A percentile compares a stretch with the other conserved stretches of the same genome.
Evolutionary conservation across 2,329 filamentous ascomycete genomes (phyloP).

Genomic region (Cercospora citrullina): DNA sequence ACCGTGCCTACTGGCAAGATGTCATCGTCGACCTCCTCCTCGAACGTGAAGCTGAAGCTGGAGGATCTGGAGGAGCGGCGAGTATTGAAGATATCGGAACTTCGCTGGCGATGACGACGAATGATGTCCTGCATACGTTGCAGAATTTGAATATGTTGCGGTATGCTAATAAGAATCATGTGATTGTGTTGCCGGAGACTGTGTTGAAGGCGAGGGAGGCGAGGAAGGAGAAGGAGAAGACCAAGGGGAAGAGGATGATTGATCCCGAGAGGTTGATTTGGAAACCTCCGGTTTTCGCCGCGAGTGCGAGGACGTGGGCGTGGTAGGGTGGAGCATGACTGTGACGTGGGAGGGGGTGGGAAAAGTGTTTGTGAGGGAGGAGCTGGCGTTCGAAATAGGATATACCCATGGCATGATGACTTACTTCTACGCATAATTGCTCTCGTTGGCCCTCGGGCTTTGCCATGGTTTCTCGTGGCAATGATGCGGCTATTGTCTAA

Average conservation of each 20-base stretch:
- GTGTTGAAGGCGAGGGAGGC: constrained; percentile 68
- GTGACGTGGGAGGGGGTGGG: not conserved
- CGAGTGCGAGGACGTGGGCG: constrained; percentile 88
- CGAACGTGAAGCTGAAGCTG: constrained; percentile 55
- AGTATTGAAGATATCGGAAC: constrained; percentile 84
- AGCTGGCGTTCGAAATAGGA: constrained; percentile 4
- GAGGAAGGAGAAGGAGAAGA: constrained; percentile 69
- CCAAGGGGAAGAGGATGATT: constrained; percentile 75
- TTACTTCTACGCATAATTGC: not conserved
- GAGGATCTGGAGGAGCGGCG: constrained; percentile 61
- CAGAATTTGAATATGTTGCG: constrained; percentile 93
- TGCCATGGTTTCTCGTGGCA: too few species aligned
- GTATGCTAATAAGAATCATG: constrained; percentile 94
- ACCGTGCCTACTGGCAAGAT: constrained; percentile 97
- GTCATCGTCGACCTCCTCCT: constrained; percentile 86
- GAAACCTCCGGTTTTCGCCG: constrained; percentile 95
- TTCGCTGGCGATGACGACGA: constrained; percentile 89
- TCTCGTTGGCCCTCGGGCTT: not conserved
- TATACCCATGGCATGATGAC: constrained; percentile 13
- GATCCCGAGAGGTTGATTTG: constrained; percentile 79
- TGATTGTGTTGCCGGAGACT: constrained; percentile 86
- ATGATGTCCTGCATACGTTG: constrained; percentile 91
- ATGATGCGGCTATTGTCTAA: not conserved
- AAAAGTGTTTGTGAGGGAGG: not conserved
- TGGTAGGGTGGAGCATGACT: constrained; percentile 61